Evolutionary conservation across 2,329 filamentous ascomycete species (phyloP).

Genomic region (Tolypocladium endophyticum): DNA sequence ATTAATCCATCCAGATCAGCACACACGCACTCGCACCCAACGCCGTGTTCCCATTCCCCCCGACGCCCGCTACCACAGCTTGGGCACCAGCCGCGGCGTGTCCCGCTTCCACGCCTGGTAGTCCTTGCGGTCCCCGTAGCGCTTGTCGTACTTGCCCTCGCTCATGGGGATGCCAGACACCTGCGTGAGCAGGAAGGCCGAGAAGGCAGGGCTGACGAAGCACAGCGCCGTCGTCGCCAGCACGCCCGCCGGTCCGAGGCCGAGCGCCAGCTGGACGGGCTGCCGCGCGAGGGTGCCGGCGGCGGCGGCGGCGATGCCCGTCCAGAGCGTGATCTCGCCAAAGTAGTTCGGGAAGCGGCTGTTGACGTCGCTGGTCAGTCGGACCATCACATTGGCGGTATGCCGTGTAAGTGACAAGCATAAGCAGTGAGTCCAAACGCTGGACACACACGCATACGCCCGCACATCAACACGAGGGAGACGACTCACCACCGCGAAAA

Average conservation of each 20-base stretch:
- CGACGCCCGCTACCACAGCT: conserved; percentile 22
- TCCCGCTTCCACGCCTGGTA: conserved; percentile 59
- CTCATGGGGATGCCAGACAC: conserved; percentile 55
- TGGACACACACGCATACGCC: too few species aligned
- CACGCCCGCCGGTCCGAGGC: conserved; percentile 29
- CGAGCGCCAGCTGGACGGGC: conserved; percentile 47
- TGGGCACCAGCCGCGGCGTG: conserved; percentile 55
- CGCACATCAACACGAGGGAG: background rate
- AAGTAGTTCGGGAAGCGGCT: conserved; percentile 61
- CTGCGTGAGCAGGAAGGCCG: conserved; percentile 51
- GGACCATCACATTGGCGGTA: too few species aligned
- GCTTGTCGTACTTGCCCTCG: conserved; percentile 58
- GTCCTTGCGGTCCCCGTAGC: conserved; percentile 51
- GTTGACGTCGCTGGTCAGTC: background rate
- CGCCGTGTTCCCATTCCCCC: background rate
- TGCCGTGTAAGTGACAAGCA: too few species aligned
- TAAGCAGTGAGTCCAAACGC: too few species aligned
- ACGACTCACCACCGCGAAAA: conserved; percentile 40
- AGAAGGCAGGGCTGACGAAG: conserved; percentile 52
- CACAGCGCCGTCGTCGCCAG: conserved; percentile 30
- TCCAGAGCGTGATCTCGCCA: conserved; percentile 61
- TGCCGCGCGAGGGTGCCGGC: conserved; percentile 43
- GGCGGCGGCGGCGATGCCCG: conserved; percentile 50
- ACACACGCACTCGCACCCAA: conserved; percentile 14
- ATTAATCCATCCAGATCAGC: background rate